A percentile compares a stretch with the other conserved stretches of the same genome.
Evolutionary conservation across 352 stramenopile species (phyloP).

Genomic region (Pythium rishiriense): DNA sequence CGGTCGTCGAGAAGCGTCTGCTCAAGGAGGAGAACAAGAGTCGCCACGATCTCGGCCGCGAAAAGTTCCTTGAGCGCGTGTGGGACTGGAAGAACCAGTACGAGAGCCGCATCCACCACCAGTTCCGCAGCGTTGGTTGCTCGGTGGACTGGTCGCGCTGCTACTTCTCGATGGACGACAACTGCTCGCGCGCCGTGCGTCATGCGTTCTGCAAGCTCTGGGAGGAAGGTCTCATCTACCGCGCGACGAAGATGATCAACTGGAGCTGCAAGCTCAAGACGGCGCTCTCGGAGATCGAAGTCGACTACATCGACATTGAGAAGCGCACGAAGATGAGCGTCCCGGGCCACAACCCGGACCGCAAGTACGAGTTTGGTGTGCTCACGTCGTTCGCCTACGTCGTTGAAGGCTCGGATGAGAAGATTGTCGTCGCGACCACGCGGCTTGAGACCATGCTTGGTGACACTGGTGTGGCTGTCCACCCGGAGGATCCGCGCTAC

Average conservation of each 20-base stretch:
- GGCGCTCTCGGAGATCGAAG: conserved; percentile 95
- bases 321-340: conserved; percentile 95
- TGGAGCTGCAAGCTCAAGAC: conserved; percentile 99
- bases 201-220: conserved; percentile 96
- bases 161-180: conserved; percentile 99
- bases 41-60: conserved; percentile 88
- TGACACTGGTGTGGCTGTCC: conserved; percentile 97
- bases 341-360: conserved; percentile 94
- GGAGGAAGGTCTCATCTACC: conserved; percentile 96
- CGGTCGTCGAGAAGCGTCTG: conserved; percentile 89
- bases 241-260: conserved; percentile 98
- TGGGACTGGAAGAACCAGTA: conserved; percentile 98
- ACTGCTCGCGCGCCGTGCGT: conserved; percentile 95
- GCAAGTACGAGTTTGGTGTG: conserved; percentile 99
- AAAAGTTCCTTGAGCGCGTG: conserved; percentile 93
- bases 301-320: conserved; percentile 99
- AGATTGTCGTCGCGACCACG: conserved; percentile 90
- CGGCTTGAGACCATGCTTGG: conserved; percentile 99
- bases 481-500: conserved; percentile 98
- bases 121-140: conserved; percentile 91
- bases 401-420: conserved; percentile 89
- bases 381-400: conserved; percentile 98
- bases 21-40: conserved; percentile 82
- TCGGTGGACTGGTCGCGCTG: conserved; percentile 97
- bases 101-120: conserved; percentile 83